These are phyloP conservation scores for Cyberlindnera maritima DNA, from an alignment of 805 yeast genomes.

Conservation along the genomic window DNA sequence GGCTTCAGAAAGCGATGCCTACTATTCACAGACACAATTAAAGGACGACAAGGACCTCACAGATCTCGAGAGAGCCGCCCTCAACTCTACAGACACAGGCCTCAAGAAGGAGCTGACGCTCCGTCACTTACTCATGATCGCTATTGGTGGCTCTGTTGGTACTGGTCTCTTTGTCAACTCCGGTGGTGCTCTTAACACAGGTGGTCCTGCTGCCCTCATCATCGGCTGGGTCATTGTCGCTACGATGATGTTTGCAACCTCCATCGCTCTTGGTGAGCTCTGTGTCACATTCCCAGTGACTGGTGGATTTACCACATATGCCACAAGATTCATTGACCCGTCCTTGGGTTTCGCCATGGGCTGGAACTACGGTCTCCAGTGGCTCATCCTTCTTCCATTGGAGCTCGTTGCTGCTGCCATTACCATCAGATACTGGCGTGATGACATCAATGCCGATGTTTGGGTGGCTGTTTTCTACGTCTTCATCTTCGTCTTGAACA, in stretches of 20 bases:
- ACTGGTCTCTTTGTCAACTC: constrained; percentile 69
- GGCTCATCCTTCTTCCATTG: constrained; percentile 52
- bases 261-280: constrained; percentile 54
- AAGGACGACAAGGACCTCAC: constrained; percentile 25
- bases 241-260: constrained; percentile 55
- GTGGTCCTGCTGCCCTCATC: constrained; percentile 64
- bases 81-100: constrained; percentile 37
- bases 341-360: constrained; percentile 53
- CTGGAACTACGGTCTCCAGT: constrained; percentile 51
- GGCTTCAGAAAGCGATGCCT: constrained; percentile 18
- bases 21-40: constrained; percentile 14
- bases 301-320: constrained; percentile 50
- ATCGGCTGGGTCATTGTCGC: constrained; percentile 55
- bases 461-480: constrained; percentile 55
- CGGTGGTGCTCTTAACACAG: constrained; percentile 52
- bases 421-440: constrained; percentile 54
- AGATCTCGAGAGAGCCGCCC: constrained; percentile 37
- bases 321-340: constrained; percentile 52
- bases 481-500: constrained; percentile 44
- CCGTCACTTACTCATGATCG: constrained; percentile 76
- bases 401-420: constrained; percentile 60
- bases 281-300: constrained; percentile 52
- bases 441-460: constrained; percentile 46
- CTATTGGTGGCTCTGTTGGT: constrained; percentile 72
- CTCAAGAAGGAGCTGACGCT: constrained; percentile 30